Conservation (phyloP, 176 grass and related monocot species). For the Oryza punctata region DNA sequence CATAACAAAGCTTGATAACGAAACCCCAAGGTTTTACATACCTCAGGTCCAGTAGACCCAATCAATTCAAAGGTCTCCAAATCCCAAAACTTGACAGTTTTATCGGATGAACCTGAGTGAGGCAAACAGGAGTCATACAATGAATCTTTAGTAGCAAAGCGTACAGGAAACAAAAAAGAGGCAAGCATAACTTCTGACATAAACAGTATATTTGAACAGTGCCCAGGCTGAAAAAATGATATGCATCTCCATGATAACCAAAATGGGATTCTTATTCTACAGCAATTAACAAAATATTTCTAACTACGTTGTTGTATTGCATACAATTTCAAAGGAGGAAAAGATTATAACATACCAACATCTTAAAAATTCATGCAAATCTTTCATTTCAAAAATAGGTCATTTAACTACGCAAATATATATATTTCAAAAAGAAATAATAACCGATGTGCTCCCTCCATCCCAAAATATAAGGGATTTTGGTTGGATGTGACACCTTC, state of each 20-base stretch:
- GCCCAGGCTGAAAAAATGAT: background rate
- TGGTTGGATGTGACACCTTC: too few species aligned
- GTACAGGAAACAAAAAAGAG: background rate
- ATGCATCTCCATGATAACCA: background rate
- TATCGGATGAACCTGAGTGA: slow-evolving; percentile 86
- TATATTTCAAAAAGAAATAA: background rate
- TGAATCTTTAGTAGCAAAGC: slow-evolving; percentile 23
- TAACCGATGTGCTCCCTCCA: too few species aligned
- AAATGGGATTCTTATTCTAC: slow-evolving; percentile 24
- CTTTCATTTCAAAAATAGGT: background rate
- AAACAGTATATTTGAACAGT: slow-evolving; percentile 12
- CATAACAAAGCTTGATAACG: slow-evolving; percentile 4
- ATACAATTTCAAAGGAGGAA: slow-evolving; percentile 2
- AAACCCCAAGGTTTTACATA: slow-evolving; percentile 36
- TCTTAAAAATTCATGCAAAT: background rate
- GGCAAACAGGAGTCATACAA: slow-evolving; percentile 32
- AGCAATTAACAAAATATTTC: slow-evolving; percentile 1
- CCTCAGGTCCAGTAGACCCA: slow-evolving; percentile 92
- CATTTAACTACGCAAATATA: background rate
- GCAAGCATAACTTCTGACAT: slow-evolving; percentile 18
- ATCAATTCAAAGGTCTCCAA: slow-evolving; percentile 97
- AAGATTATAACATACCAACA: background rate
- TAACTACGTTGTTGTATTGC: slow-evolving; percentile 4
- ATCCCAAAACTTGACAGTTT: slow-evolving; percentile 99
- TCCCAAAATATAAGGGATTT: too few species aligned